phyloP scores from a whole-genome alignment of 371 early-diverging fungal genomes.

The Mucor mucedo region DNA sequence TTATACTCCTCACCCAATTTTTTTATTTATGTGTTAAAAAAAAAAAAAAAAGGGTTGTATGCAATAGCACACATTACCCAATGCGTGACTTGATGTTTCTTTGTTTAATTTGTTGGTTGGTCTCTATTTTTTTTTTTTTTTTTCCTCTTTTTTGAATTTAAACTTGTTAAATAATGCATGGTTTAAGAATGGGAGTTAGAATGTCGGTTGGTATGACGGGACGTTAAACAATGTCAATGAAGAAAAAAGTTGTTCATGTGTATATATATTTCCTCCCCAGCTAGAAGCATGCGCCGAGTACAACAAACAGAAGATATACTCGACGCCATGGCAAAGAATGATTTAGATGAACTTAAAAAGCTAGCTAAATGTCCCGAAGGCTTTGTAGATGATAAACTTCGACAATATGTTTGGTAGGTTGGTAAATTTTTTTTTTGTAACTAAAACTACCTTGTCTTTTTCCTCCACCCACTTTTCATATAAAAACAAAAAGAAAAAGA shows the following conservation, averaged over 20 bases:
- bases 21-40: no score
- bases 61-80: no score
- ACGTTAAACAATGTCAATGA: background rate
- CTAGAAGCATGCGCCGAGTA: slow-evolving; percentile 35
- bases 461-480: background rate
- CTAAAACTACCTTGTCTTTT: no score
- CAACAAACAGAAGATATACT: slow-evolving; percentile 39
- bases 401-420: slow-evolving; percentile 49
- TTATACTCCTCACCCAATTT: no score
- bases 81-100: no score
- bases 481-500: background rate
- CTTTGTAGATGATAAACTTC: slow-evolving; percentile 40
- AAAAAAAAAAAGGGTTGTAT: no score
- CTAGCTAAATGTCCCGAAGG: slow-evolving; percentile 46
- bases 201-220: slow-evolving; percentile 32
- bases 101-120: no score
- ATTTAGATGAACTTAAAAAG: slow-evolving; percentile 33
- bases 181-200: slow-evolving; percentile 26
- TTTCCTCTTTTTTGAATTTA: no score
- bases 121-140: no score
- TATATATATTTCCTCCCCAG: slow-evolving; percentile 20
- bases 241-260: background rate
- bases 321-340: slow-evolving; percentile 37
- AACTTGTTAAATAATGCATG: slow-evolving; percentile 10
- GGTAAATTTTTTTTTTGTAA: background rate